A percentile compares a stretch with the other conserved stretches of the same genome.
Conservation (phyloP, 2,329 filamentous ascomycete genomes). For the Penicillium sp. region DNA sequence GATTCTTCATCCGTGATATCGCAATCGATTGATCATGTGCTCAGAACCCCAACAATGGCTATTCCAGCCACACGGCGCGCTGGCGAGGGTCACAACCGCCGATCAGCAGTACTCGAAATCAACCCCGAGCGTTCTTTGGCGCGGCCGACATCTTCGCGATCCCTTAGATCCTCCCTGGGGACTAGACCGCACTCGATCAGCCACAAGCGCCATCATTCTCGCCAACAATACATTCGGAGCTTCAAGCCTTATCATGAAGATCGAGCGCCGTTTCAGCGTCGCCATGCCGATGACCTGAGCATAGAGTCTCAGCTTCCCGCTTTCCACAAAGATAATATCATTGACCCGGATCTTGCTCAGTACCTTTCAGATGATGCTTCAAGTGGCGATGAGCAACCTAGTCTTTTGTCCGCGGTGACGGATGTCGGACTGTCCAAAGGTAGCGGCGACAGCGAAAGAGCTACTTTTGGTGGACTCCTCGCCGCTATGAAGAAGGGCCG, state of each 20-base stretch:
- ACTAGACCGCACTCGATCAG: conserved; percentile 76
- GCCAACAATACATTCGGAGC: conserved; percentile 78
- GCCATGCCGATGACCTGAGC: conserved; percentile 67
- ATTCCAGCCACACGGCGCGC: conserved; percentile 67
- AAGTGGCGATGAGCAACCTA: conserved; percentile 89
- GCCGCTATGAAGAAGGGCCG: conserved; percentile 76
- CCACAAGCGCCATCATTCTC: conserved; percentile 85
- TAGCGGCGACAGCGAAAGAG: conserved; percentile 71
- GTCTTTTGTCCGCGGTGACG: conserved; percentile 76
- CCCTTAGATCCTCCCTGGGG: conserved; percentile 73
- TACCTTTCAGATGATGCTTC: conserved; percentile 96
- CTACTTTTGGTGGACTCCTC: conserved; percentile 73
- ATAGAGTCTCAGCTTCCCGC: conserved; percentile 74
- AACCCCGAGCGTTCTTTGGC: conserved; percentile 76
- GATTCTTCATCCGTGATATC: conserved; percentile 52
- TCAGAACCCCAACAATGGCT: conserved; percentile 64
- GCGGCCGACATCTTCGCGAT: conserved; percentile 91
- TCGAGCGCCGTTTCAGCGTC: conserved; percentile 83
- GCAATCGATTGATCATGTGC: conserved; percentile 50
- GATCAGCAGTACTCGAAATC: conserved; percentile 88
- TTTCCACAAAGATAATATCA: conserved; percentile 99
- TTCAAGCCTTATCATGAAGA: conserved; percentile 76
- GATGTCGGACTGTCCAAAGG: conserved; percentile 67
- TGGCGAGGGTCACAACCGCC: conserved; percentile 78
- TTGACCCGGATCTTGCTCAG: conserved; percentile 91